Evolutionary conservation across 78 protist genomes (phyloP), one percentile per base, ranked within the genome.

Genomic region (Bodo saltans): DNA sequence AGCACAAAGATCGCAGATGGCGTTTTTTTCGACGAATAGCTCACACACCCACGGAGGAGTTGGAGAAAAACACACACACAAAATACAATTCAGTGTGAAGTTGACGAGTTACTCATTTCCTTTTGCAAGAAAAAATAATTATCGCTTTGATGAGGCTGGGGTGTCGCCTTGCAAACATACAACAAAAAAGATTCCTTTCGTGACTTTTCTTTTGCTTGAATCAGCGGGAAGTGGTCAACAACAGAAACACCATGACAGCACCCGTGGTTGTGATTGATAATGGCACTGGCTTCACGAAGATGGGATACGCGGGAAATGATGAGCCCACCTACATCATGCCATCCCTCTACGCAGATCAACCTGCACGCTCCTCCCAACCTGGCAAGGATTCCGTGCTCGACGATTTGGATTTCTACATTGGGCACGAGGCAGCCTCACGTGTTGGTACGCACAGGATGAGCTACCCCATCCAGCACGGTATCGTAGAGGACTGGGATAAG

Each of bases 261-360:
- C 98, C 97, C 38, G 93, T 95, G 0, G 96, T 94, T 27, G 94
- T 96, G 35, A 96, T 96, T 39, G 98, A 96, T 89, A 95, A 95
- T 74, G 98, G 98, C 39, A 96, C 98, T 12, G 98, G 98, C 35
- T 98, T 94, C 90, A 96, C 99, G 29, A 98, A 98, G 92, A 96
- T 98, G 97, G 99, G 99, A 32, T 97, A 89, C 80, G 98, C 99
- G 1, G 98, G 99, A 52, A 97, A 98, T 84, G 37, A 35, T 23
- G 93, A 90, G 85, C 99, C 99, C 25, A 39, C 28, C n/a, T 97
- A 75, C 89, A 92, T 98, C 78, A 74, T 97, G 29, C 99, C 99
- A 40, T 76, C 99, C 37, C 86, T 60, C 29, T 11, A 74, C 33
- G 76, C 76, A 21, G 82, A 42, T 23, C 73, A 23, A 3, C 70